Percentiles rank a stretch among this genome's conserved stretches.
Conservation (phyloP, 1,139 yeast genomes). For the Geotrichum reessii region DNA sequence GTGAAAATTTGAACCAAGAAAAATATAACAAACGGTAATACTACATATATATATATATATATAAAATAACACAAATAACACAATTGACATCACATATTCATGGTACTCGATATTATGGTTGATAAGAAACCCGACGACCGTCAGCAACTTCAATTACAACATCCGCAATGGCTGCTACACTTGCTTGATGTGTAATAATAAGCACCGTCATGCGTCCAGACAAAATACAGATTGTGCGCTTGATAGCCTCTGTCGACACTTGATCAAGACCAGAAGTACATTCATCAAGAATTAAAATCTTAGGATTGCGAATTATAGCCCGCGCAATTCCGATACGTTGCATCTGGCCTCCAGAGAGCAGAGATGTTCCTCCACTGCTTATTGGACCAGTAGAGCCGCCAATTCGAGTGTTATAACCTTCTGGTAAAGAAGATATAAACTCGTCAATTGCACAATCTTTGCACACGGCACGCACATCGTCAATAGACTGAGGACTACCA, state of each 20-base stretch:
- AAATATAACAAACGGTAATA: too few relatives aligned
- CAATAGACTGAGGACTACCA: constrained; percentile 36
- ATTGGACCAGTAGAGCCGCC: constrained; percentile 37
- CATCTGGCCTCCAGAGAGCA: constrained; percentile 75
- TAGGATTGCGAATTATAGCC: constrained; percentile 57
- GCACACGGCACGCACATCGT: constrained; percentile 26
- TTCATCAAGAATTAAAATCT: constrained; percentile 60
- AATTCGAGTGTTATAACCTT: constrained; percentile 44
- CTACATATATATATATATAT: too few relatives aligned
- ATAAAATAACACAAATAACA: background rate
- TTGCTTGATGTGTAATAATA: constrained; percentile 80
- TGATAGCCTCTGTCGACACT: constrained; percentile 43
- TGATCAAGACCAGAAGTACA: constrained; percentile 71
- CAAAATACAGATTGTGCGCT: constrained; percentile 42
- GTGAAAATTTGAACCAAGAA: too few relatives aligned
- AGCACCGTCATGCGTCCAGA: constrained; percentile 62
- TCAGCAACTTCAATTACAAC: constrained; percentile 23
- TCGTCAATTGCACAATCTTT: constrained; percentile 34
- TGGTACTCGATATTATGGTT: background rate
- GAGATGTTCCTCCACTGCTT: constrained; percentile 33
- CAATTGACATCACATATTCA: too few relatives aligned
- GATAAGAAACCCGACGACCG: constrained; percentile 8
- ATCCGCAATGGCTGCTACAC: constrained; percentile 52
- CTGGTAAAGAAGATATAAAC: constrained; percentile 32
- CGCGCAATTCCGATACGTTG: constrained; percentile 85